Evolutionary conservation across 371 early-diverging fungal genomes (phyloP), one percentile per base, ranked within the genome.

Genomic region (Cokeromyces recurvatus): DNA sequence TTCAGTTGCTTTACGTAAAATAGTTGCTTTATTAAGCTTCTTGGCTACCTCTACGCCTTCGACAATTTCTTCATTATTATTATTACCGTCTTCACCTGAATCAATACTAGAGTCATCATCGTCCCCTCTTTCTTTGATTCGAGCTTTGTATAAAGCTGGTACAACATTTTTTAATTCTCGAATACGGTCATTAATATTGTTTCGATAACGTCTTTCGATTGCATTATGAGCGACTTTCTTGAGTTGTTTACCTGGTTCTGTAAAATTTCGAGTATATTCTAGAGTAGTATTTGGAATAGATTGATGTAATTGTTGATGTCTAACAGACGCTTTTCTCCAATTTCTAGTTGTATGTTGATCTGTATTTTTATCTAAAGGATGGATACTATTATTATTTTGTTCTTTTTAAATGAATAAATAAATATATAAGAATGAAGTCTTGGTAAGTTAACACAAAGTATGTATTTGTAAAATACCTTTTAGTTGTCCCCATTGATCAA

Each of bases 171-270:
- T 83, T 11, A 94, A 73, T 27, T 92, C 90, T 32, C 77, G 66
- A 39, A 94, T 92, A 40, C 92, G 81, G 55, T 91, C 87, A 68
- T 94, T 92, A 53, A 94, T 88, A 61, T 91, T 94, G 67, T 89
- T 91, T 51, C 94, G 79, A 65, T 92, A 91, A 31, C 90, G 77
- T 15, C 87, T 79, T 60, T 94, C 94, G 24, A 92, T 91, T 2
- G 88, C 91, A 51, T 92, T 94, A 59, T 94, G 93, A 1, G 92
- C 89, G 5, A 87, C 87, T 56, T 91, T 92, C 59, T 91, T 88
- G 1, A 56, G 46, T 31, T 62, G 52, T 27, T 49, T 48, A 15
- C 51, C 57, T 2, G 61, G 32, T 2, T 31, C 20, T n/a, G n/a
- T n/a, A n/a, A n/a, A n/a, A n/a, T n/a, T n/a, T n/a, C n/a, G n/a